Base-by-base conservation (phyloP, 306 rosid genomes). In the Pyrus pyrifolia region DNA sequence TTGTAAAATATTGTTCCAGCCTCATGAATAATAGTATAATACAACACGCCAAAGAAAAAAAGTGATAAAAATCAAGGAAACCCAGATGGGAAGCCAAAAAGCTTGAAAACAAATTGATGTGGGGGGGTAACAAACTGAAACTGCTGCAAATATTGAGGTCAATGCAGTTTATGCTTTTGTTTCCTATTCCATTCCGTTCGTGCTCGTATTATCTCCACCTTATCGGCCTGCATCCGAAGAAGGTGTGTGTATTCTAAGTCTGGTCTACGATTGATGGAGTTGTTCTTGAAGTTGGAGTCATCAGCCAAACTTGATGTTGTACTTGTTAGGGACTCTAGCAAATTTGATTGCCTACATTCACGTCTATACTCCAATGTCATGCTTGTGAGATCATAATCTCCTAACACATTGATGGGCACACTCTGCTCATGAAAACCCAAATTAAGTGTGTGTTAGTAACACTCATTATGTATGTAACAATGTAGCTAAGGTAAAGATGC, bases 361-460 rank as follows among this genome's bases (percentile, higher is more conserved):
- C 97, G 84, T 58, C 97, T 57, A 70, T 84, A 94, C 85, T 94
- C 98, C 81, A 94, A 71, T 1, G 97, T 94, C 90, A 94, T 84
- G 86, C 95, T 89, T 30, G 84, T 86, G 78, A 94, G 79, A 59
- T 84, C 74, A 71, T 75, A 88, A 44, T 90, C 84, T 73, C 86
- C 87, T 38, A 94, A 53, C 52, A 90, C 97, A 69, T 84, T 77
- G 51, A 81, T 85, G 25, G 98, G 93, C 84, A 94, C 92, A 35
- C 96, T 92, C 98, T 94, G 83, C 89, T 40, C 25, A 74, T 11
- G 2, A 15, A 55, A 38, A 6, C 18, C 9, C 25, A 60, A 60
- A 60, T 25, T 4, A 62, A 25, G 27, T 25, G 1, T 25, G 15
- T 4, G 23, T n/a, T 19, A 15, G n/a, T 8, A 57, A 17, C 22